These are phyloP conservation scores for Cupressus sempervirens DNA, from an alignment of 75 land plant species.

Conservation along the genomic window DNA sequence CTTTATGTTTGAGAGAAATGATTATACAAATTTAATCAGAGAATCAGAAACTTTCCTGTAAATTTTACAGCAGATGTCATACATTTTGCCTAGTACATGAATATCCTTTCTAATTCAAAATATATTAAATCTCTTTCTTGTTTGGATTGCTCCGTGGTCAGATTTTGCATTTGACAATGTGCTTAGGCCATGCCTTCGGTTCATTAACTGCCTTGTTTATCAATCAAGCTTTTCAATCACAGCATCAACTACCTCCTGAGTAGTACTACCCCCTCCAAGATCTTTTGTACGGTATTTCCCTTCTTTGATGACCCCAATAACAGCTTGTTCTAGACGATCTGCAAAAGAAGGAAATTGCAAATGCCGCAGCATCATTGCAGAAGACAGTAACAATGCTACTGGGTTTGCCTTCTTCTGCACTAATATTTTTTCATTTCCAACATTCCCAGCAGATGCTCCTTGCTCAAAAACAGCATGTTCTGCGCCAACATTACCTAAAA, in stretches of 20 bases:
- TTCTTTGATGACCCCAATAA: constrained; percentile 66
- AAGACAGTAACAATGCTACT: constrained; percentile 80
- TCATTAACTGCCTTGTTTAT: not conserved
- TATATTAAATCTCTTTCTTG: too few relatives aligned
- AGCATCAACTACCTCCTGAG: constrained; percentile 83
- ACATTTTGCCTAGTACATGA: too few relatives aligned
- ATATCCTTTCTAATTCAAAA: too few relatives aligned
- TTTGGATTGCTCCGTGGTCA: too few relatives aligned
- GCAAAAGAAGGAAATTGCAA: constrained; percentile 73
- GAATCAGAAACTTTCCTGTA: too few relatives aligned
- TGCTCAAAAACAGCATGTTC: constrained; percentile 89
- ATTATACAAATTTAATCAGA: too few relatives aligned
- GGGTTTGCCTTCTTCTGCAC: constrained; percentile 74
- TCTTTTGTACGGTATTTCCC: constrained; percentile 79
- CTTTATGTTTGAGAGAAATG: too few relatives aligned
- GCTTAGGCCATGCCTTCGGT: too few relatives aligned
- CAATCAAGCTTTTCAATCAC: constrained; percentile 62
- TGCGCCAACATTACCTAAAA: constrained; percentile 84
- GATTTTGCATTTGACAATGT: too few relatives aligned
- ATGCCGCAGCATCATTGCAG: constrained; percentile 90
- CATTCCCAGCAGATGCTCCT: constrained; percentile 89
- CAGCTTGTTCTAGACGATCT: constrained; percentile 81
- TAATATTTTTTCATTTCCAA: constrained; percentile 67
- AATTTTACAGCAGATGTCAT: too few relatives aligned
- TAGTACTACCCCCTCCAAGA: constrained; percentile 74